phyloP scores from a whole-genome alignment of 345 rosid genomes.

The Eucalyptus rudis region DNA sequence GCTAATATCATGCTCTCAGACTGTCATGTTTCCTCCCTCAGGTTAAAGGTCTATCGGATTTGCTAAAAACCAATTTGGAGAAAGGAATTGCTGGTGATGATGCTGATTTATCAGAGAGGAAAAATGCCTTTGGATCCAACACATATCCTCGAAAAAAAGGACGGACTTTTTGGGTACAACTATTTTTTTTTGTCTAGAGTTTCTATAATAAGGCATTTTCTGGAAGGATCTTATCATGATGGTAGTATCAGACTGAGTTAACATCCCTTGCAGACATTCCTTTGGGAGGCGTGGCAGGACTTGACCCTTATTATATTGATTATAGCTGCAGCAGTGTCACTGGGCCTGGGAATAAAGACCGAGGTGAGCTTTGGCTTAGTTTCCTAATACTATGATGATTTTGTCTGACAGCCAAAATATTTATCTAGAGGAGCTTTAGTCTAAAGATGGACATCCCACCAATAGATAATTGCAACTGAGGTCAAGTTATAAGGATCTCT shows the following conservation, averaged over 20 bases:
- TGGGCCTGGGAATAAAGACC: slow-evolving; percentile 85
- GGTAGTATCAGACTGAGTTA: neutral
- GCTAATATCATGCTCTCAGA: neutral
- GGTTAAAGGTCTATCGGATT: slow-evolving; percentile 61
- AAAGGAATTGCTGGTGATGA: slow-evolving; percentile 59
- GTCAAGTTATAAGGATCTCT: neutral
- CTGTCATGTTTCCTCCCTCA: slow-evolving; percentile 7
- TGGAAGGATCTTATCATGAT: neutral
- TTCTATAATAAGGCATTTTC: neutral
- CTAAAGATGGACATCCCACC: neutral
- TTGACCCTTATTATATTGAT: slow-evolving; percentile 75
- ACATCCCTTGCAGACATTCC: neutral
- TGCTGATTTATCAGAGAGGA: slow-evolving; percentile 45
- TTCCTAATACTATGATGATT: neutral
- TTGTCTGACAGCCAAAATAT: neutral
- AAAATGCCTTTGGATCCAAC: slow-evolving; percentile 78
- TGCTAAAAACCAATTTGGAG: slow-evolving; percentile 59
- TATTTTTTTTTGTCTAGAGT: neutral
- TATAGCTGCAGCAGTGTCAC: slow-evolving; percentile 69
- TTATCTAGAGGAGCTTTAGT: neutral
- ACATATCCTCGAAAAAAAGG: slow-evolving; percentile 92
- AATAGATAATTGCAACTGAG: neutral
- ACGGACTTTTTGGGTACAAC: slow-evolving; percentile 58
- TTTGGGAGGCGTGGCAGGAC: slow-evolving; percentile 17
- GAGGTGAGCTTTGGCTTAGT: slow-evolving; percentile 35